Conservation (phyloP, 306 rosid genomes). For the Erythrophleum fordii region DNA sequence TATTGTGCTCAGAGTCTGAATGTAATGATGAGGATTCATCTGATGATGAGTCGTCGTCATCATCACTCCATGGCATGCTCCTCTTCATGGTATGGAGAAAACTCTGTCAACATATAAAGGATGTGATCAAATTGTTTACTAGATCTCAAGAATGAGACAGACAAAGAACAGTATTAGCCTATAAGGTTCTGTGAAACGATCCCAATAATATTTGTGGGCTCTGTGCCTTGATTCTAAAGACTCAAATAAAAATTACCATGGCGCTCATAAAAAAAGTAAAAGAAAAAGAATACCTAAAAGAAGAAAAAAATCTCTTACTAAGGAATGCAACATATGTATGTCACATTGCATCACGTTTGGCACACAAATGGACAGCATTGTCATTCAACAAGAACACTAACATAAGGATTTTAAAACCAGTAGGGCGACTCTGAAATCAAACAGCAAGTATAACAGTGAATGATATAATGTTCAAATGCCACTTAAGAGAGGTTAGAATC, state of each 20-base stretch:
- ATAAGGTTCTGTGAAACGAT: background rate
- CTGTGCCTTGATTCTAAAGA: background rate
- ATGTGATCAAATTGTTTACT: background rate
- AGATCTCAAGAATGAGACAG: slow-evolving; percentile 13
- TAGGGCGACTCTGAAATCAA: slow-evolving; percentile 28
- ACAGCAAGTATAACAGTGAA: slow-evolving; percentile 5
- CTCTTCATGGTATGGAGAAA: slow-evolving; percentile 68
- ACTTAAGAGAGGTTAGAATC: slow-evolving; percentile 7
- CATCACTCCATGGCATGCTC: slow-evolving; percentile 76
- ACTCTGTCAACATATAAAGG: slow-evolving; percentile 30
- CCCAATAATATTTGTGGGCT: background rate
- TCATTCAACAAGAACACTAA: background rate
- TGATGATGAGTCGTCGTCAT: slow-evolving; percentile 56
- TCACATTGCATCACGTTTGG: background rate
- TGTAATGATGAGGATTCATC: slow-evolving; percentile 57
- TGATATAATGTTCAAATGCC: slow-evolving; percentile 17
- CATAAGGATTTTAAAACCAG: slow-evolving; percentile 26
- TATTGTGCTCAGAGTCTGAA: slow-evolving; percentile 57
- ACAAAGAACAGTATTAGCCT: background rate
- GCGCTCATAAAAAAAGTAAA: background rate
- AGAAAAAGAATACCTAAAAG: background rate
- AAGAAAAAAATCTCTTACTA: background rate
- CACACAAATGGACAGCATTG: background rate
- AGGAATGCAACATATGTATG: background rate
- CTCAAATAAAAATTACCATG: background rate